Percentiles rank a stretch among this genome's conserved stretches.
These are phyloP conservation scores for Apiospora saccharicola DNA, from an alignment of 2,329 filamentous ascomycete genomes.

Conservation along the genomic window DNA sequence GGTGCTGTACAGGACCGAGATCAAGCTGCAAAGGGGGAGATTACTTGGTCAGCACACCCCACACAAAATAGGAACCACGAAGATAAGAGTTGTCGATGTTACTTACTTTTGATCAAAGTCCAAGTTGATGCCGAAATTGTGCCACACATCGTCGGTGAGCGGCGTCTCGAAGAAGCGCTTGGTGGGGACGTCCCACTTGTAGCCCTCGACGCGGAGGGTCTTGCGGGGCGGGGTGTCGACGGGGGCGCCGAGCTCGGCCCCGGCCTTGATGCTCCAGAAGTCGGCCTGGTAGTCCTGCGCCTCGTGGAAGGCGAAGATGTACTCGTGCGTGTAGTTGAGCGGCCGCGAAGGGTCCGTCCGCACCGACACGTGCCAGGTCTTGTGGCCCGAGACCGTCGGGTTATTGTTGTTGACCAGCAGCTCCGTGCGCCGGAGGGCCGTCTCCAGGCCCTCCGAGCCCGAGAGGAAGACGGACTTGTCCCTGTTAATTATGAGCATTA, in stretches of 20 bases:
- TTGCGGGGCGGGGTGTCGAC: conserved; percentile 13
- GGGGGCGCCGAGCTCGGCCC: conserved; percentile 9
- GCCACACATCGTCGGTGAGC: conserved; percentile 23
- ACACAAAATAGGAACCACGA: neutral
- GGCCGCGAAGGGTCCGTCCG: conserved; percentile 22
- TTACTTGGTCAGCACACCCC: neutral
- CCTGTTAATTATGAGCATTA: neutral
- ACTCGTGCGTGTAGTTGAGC: conserved; percentile 26
- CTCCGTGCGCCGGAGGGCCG: conserved; percentile 24
- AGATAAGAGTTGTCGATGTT: neutral
- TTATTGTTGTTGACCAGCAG: conserved; percentile 25
- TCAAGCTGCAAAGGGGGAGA: conserved; percentile 12
- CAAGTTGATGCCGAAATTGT: conserved; percentile 24
- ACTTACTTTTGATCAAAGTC: conserved; percentile 23
- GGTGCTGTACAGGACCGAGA: conserved; percentile 24
- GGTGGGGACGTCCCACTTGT: conserved; percentile 25
- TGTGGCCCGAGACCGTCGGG: conserved; percentile 24
- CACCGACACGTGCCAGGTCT: conserved; percentile 24
- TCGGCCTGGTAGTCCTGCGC: conserved; percentile 25
- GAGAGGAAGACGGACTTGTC: conserved; percentile 25
- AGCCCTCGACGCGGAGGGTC: conserved; percentile 23
- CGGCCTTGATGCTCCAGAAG: conserved; percentile 25
- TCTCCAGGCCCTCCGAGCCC: conserved; percentile 23
- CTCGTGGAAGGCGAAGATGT: conserved; percentile 25
- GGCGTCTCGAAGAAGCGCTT: conserved; percentile 24